Evolutionary conservation across 257 asterid species (phyloP), one percentile per base, ranked within the genome.

Genomic region (Petunia secreta): DNA sequence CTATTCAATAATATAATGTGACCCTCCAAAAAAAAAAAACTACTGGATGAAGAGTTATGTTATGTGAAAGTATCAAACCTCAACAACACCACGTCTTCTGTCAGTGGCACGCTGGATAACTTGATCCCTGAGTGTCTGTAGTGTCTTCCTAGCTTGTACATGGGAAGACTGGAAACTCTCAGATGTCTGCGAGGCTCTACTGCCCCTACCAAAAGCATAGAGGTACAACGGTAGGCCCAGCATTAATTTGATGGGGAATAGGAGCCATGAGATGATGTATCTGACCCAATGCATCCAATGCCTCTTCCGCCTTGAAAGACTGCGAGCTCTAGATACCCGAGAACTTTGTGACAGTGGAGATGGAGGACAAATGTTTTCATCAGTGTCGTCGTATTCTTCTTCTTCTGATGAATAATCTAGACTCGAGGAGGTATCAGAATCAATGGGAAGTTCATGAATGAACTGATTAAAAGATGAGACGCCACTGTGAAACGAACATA

Each of bases 51-150:
- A 73, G 78, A 73, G 58, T 73, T 25, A 50, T 15, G 14, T 1
- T 6, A 52, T 4, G 10, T 14, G 13, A 34, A 50, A 36, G 11
- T 16, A 34, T 36, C 78, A 73, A 63, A 96, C 99, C 99, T 96
- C 99, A 84, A 96, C 94, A 82, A 96, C 89, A 37, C 99, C 98
- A 75, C 98, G 98, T 80, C 99, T 92, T n/a, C 98, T 91, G 73
- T 96, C 99, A 74, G 97, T 96, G 81, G 99, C 90, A 87, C 92
- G 88, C 79, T 90, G 97, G 83, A 94, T 86, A 82, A 91, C 89
- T 43, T 91, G 89, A 52, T 93, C 99, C 90, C 87, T 95, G 75
- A 87, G 91, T 78, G 68, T 79, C 81, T 90, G 97, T 85, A 80
- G 78, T 82, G 92, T 91, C 82, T 92, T 89, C 65, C 95, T 91